Conservation (phyloP, 495 filamentous ascomycete species). For the Tuber indicum region DNA sequence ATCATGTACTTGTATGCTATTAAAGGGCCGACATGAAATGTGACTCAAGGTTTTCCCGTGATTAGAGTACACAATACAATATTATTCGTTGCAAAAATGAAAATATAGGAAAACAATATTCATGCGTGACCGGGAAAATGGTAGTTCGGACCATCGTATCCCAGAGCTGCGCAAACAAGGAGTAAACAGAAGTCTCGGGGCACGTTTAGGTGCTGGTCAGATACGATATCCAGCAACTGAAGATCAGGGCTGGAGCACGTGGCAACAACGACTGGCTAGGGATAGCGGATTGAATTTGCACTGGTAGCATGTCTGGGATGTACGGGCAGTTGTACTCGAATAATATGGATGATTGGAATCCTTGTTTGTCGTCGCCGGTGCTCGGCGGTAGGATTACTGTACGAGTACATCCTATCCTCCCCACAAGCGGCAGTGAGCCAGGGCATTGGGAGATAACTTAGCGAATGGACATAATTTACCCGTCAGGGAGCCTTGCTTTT, state of each 20-base stretch:
- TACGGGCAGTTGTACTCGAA: not conserved
- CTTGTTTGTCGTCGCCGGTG: not conserved
- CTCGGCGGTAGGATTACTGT: not conserved
- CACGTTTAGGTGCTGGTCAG: not conserved
- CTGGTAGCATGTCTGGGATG: not conserved
- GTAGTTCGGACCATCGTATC: not conserved
- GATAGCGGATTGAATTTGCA: not conserved
- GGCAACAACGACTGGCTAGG: conserved; percentile 3
- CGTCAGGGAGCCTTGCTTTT: not conserved
- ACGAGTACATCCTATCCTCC: not conserved
- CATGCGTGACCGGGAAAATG: not conserved
- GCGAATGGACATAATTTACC: not conserved
- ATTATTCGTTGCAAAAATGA: not conserved
- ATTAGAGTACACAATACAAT: not conserved
- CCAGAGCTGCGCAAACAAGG: not conserved
- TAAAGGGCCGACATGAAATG: not conserved
- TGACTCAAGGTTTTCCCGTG: not conserved
- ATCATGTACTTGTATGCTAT: not conserved
- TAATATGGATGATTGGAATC: conserved; percentile 2
- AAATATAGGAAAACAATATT: not conserved
- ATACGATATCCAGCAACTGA: conserved; percentile 1
- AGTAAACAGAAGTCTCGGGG: not conserved
- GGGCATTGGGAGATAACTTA: not conserved
- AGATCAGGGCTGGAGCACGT: not conserved
- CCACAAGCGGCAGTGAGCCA: not conserved